These are phyloP conservation scores for Globisporangium recalcitrans DNA, from an alignment of 352 stramenopile species.

Conservation along the genomic window DNA sequence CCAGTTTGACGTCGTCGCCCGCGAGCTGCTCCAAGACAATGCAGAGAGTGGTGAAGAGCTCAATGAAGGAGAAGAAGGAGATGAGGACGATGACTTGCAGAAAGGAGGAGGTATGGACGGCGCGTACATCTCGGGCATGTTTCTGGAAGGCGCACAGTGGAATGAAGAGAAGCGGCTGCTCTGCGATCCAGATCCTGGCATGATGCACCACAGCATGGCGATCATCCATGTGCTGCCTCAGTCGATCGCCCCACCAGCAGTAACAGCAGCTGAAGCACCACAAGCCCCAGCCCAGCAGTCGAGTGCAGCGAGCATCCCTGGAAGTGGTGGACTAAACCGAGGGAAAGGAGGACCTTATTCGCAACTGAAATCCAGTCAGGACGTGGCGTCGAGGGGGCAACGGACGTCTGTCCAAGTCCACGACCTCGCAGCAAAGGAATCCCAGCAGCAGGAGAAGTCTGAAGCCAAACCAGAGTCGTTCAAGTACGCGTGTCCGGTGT, in stretches of 20 bases:
- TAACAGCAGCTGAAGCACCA: background rate
- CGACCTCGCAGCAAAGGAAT: background rate
- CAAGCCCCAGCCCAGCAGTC: background rate
- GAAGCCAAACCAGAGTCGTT: background rate
- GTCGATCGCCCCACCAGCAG: constrained; percentile 9
- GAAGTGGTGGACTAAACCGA: background rate
- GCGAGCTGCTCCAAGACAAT: constrained; percentile 23
- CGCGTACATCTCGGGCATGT: constrained; percentile 54
- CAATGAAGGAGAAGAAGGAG: constrained; percentile 7
- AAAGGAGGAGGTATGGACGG: constrained; percentile 31
- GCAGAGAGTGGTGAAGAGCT: background rate
- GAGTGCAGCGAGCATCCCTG: background rate
- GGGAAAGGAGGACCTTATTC: background rate
- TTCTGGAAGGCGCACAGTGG: constrained; percentile 72
- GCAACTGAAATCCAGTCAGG: background rate
- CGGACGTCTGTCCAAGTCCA: background rate
- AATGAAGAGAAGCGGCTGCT: constrained; percentile 41
- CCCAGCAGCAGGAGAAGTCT: background rate
- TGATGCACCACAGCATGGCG: constrained; percentile 75
- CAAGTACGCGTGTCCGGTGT: constrained; percentile 88
- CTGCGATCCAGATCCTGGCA: constrained; percentile 42
- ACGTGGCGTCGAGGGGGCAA: background rate
- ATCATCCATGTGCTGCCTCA: constrained; percentile 82
- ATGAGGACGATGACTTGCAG: background rate
- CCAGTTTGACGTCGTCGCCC: constrained; percentile 53